Percentiles rank a stretch among this genome's conserved stretches.
These are phyloP conservation scores for Warburgia ugandensis DNA, from an alignment of 164 flowering plant species.

Conservation along the genomic window DNA sequence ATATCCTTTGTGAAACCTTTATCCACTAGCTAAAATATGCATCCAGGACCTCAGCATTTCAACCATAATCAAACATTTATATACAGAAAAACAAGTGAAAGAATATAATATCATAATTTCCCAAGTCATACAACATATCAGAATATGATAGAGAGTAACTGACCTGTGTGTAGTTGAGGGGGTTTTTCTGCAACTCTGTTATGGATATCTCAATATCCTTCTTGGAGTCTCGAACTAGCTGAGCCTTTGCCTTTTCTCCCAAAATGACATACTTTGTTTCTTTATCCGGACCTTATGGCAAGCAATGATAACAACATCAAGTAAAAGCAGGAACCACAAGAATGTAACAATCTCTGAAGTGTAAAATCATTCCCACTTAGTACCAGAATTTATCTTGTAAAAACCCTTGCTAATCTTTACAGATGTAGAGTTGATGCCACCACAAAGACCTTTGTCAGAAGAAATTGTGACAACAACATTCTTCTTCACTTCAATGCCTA, in stretches of 20 bases:
- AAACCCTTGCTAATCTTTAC: constrained; percentile 80
- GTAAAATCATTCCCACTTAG: background rate
- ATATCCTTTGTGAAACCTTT: too few species aligned
- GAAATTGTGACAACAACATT: constrained; percentile 73
- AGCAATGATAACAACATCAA: background rate
- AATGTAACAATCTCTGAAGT: constrained; percentile 2
- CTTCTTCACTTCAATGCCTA: constrained; percentile 85
- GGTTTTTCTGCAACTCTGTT: constrained; percentile 82
- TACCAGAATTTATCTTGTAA: constrained; percentile 65
- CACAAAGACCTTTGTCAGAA: constrained; percentile 97
- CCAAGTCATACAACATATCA: too few species aligned
- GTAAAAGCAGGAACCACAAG: background rate
- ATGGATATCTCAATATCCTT: constrained; percentile 52
- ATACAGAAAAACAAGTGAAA: too few species aligned
- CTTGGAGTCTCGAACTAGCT: constrained; percentile 79
- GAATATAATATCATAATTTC: too few species aligned
- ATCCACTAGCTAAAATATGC: too few species aligned
- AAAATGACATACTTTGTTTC: constrained; percentile 66
- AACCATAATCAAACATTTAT: too few species aligned
- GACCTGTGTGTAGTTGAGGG: constrained; percentile 89
- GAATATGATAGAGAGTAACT: too few species aligned
- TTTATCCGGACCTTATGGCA: constrained; percentile 66
- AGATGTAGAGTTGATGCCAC: constrained; percentile 91
- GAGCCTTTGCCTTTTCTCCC: constrained; percentile 95
- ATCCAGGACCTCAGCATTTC: too few species aligned